phyloP scores from a whole-genome alignment of 2,329 filamentous ascomycete genomes.

The Exophiala sp. region DNA sequence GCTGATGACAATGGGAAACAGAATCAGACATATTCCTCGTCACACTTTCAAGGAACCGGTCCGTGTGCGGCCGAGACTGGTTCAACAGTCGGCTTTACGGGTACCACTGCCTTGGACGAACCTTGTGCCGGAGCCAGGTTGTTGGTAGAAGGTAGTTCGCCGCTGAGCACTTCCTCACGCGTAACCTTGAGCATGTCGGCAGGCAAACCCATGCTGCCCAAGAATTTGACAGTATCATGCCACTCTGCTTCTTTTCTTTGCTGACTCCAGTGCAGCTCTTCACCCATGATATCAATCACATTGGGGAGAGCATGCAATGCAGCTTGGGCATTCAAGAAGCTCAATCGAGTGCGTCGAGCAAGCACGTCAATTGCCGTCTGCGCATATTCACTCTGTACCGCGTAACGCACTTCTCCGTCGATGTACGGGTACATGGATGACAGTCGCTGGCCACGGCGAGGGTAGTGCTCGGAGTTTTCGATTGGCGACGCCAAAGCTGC shows the following conservation, averaged over 20 bases:
- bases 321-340: slow-evolving; percentile 89
- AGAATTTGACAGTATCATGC: slow-evolving; percentile 62
- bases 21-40: neutral
- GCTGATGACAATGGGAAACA: neutral
- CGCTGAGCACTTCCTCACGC: slow-evolving; percentile 50
- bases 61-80: slow-evolving; percentile 8
- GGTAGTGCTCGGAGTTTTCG: slow-evolving; percentile 65
- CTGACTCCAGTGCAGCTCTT: slow-evolving; percentile 74
- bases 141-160: slow-evolving; percentile 5
- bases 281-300: slow-evolving; percentile 84
- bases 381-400: slow-evolving; percentile 82
- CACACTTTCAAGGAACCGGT: slow-evolving; percentile 6
- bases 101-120: slow-evolving; percentile 2
- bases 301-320: slow-evolving; percentile 78
- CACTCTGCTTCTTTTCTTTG: slow-evolving; percentile 74
- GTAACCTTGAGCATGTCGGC: slow-evolving; percentile 54
- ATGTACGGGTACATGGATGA: slow-evolving; percentile 84
- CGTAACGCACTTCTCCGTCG: slow-evolving; percentile 87
- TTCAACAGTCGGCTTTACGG: slow-evolving; percentile 13
- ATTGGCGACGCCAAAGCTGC: slow-evolving; percentile 77
- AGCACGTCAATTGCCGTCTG: slow-evolving; percentile 87
- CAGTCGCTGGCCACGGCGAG: slow-evolving; percentile 76
- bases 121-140: slow-evolving; percentile 9
- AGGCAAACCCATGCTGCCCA: slow-evolving; percentile 60
- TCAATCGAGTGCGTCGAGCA: slow-evolving; percentile 76